Evolutionary conservation across 495 filamentous ascomycete genomes (phyloP).

Genomic region (Aspergillus nidulans): DNA sequence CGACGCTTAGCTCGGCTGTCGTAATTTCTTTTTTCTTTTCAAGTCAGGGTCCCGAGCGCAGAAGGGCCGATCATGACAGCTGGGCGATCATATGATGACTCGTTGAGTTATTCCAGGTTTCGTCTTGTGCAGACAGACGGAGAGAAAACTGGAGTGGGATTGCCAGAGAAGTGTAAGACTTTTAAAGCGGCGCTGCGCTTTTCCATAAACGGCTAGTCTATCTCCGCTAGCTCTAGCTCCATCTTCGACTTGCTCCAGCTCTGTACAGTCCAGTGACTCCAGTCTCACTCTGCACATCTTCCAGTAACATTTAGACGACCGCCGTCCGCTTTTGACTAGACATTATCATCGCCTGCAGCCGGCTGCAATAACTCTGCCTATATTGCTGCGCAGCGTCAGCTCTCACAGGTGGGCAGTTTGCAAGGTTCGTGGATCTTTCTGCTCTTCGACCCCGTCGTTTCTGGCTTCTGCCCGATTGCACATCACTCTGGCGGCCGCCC

Average conservation of each 20-base stretch:
- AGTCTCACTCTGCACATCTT: background rate
- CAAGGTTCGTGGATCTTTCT: slow-evolving; percentile 5
- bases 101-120: background rate
- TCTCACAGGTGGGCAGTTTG: background rate
- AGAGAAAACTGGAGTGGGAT: background rate
- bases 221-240: background rate
- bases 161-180: background rate
- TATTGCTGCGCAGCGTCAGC: background rate
- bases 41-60: background rate
- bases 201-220: background rate
- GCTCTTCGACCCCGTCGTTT: background rate
- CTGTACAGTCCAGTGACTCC: background rate
- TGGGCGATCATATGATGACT: background rate
- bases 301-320: background rate
- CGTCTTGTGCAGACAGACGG: background rate
- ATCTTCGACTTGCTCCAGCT: background rate
- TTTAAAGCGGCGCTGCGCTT: slow-evolving; percentile 3
- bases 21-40: background rate
- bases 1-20: slow-evolving; percentile 5
- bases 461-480: background rate
- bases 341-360: slow-evolving; percentile 1
- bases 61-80: background rate
- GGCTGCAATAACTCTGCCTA: background rate
- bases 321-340: background rate
- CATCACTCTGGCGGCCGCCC: background rate